Evolutionary conservation across 2,329 filamentous ascomycete genomes (phyloP).

Genomic region (Ceratocystis alfenasii): DNA sequence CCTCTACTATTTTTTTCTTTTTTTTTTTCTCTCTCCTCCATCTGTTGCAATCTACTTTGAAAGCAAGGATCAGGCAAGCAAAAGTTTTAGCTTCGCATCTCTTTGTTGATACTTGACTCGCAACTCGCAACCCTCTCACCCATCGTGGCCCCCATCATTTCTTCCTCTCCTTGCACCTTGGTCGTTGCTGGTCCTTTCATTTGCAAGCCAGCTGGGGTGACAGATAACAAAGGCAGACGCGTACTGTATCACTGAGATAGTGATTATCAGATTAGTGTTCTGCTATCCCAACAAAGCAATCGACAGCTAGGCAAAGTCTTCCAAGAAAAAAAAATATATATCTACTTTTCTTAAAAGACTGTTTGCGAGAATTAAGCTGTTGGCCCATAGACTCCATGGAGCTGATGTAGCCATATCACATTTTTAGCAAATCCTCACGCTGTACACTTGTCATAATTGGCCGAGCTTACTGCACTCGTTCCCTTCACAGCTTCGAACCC

Average conservation of each 20-base stretch:
- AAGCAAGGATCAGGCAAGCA: slow-evolving; percentile 1
- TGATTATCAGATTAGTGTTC: too few species aligned
- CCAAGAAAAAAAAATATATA: not conserved
- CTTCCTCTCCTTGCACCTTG: not conserved
- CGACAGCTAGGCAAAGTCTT: not conserved
- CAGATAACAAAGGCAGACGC: too few species aligned
- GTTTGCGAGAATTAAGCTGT: too few species aligned
- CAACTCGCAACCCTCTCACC: slow-evolving; percentile 9
- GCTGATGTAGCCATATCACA: too few species aligned
- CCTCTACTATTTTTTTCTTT: not conserved
- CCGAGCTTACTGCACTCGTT: not conserved
- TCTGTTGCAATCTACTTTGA: not conserved
- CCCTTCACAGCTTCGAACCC: too few species aligned
- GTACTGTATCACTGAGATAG: too few species aligned
- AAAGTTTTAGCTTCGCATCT: slow-evolving; percentile 6
- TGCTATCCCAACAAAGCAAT: too few species aligned
- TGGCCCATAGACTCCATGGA: too few species aligned
- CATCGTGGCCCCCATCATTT: not conserved
- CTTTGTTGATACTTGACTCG: not conserved
- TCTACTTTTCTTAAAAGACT: too few species aligned
- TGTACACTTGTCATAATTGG: not conserved
- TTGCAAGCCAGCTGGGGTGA: not conserved
- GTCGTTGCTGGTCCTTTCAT: not conserved
- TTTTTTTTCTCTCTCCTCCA: not conserved
- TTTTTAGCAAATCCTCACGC: too few species aligned